A percentile compares a stretch with the other conserved stretches of the same genome.
phyloP scores from a whole-genome alignment of 2,329 filamentous ascomycete species.

The Penicillium sp. region DNA sequence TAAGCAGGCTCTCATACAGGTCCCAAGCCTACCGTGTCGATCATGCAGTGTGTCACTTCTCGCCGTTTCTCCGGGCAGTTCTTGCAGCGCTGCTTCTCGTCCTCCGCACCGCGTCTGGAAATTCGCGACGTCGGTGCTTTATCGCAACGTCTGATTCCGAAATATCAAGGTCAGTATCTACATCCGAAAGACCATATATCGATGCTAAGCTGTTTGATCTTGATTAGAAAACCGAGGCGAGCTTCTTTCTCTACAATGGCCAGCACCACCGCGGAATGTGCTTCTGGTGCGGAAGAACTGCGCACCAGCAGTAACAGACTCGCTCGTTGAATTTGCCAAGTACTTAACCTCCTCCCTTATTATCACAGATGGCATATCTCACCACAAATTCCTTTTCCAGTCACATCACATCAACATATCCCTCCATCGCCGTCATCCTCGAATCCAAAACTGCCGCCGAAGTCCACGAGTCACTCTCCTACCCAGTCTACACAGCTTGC shows the following conservation, averaged over 20 bases:
- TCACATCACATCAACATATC: conserved; percentile 80
- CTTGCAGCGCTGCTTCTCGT: conserved; percentile 49
- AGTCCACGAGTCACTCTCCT: conserved; percentile 72
- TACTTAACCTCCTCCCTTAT: conserved; percentile 31
- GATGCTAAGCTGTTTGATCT: conserved; percentile 39
- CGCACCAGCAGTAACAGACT: conserved; percentile 60
- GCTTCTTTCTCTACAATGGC: conserved; percentile 71
- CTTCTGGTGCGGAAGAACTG: conserved; percentile 72
- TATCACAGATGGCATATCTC: conserved; percentile 17
- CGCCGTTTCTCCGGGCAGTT: conserved; percentile 21
- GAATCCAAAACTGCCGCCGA: conserved; percentile 76
- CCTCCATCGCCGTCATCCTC: conserved; percentile 79
- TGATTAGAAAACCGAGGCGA: conserved; percentile 63
- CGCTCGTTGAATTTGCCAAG: conserved; percentile 64
- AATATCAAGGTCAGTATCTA: conserved; percentile 60
- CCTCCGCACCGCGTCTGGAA: conserved; percentile 47
- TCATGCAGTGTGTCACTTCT: conserved; percentile 31
- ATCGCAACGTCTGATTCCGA: conserved; percentile 62
- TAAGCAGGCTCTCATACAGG: background rate
- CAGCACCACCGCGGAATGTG: conserved; percentile 70
- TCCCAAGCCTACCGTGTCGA: conserved; percentile 10
- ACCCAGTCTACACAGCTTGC: conserved; percentile 70
- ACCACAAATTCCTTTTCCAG: conserved; percentile 56
- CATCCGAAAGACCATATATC: fast-evolving
- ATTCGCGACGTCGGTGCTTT: conserved; percentile 54